Evolutionary conservation across 192 early-diverging fungal genomes (phyloP), one percentile per base, ranked within the genome.

Genomic region (Coemansia sp.): DNA sequence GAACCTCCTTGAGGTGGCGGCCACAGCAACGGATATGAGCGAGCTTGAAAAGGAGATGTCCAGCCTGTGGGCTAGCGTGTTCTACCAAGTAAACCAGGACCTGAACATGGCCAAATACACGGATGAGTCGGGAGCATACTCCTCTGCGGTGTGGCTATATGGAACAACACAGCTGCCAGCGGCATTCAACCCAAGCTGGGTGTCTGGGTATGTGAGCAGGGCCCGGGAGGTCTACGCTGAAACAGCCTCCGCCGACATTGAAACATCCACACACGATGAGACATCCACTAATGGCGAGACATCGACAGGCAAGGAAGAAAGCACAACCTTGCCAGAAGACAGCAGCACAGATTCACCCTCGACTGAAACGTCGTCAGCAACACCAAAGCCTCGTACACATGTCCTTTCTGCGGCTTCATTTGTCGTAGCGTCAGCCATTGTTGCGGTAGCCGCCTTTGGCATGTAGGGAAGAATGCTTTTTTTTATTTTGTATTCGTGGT

Each of bases 81-180:
- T 64, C 57, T 79, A 79, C 44, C 46, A 61, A 25, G 77, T 74
- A 2, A 79, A 79, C 59, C 58, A 64, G 55, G 60, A 74, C 56
- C 44, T 74, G n/a, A 48, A 75, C 50, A 45, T 53, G 37, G 49
- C 57, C 1, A 38, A 38, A 12, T 63, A 69, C 41, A 20, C 48
- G 39, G 62, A 51, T 17, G 48, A 46, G 6, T 58, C 71, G 14
- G 50, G 16, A 2, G 71, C 45, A 11, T 74, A 79, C 44, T 61
- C 61, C 7, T n/a, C 49, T 12, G 72, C 72, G 16, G 61, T 62
- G 5, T 71, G 69, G 69, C 72, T 79, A 7, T 79, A 79, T n/a
- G 77, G 77, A 5, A 79, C 77, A 6, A 65, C 45, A 4, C 53
- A 59, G 56, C 59, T 79, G 7, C 77, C 77, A 4, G 65, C 72